Base-by-base conservation (phyloP, 2,329 filamentous ascomycete species). In the Cadophora sp. region DNA sequence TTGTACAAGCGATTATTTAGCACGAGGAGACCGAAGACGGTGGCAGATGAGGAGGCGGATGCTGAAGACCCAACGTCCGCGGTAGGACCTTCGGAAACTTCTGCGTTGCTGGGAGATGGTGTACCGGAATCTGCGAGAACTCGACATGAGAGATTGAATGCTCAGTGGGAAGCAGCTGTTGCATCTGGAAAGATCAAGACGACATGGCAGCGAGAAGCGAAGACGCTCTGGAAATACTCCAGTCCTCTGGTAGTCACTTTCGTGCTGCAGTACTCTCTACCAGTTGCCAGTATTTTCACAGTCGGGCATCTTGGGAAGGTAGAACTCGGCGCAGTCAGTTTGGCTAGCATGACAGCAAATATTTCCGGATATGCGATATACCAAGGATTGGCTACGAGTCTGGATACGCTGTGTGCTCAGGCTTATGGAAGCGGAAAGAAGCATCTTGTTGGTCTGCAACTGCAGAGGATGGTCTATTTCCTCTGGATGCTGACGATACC, bases 371-470 rank as follows among this genome's bases (percentile, higher is more conserved):
- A 92, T 75, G 91, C 91, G 0, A 88, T 92, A 19, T 91, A 92
- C 76, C 91, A 94, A 76, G 92, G 94, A n/a, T 85, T 98, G 16
- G 91, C 94, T 0, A 98, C 95, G 4, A 93, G 91, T 71, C 84
- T 98, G 46, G 95, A 98, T 80, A 98, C 95, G 0, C 88, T 98
- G 2, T 97, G 95, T 79, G 89, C 95, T 0, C 95, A 98, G 79
- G 95, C 96, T 0, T 98, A 97, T 77, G 95, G 96, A 2, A 97
- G 92, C 0, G 95, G 95, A 0, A 92, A 91, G 78, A 97, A 92
- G 77, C 92, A 94, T 73, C 87, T 98, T 5, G 95, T 98, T 68
- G 95, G 92, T 1, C 79, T 96, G 65, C 92, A 96, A 75, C 85
- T 93, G 71, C 92, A 96, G 80, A 86, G 92, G 66, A 95, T 95